Evolutionary conservation across 495 filamentous ascomycete species (phyloP), one percentile per base, ranked within the genome.

Genomic region (Xylaria flabelliformis): DNA sequence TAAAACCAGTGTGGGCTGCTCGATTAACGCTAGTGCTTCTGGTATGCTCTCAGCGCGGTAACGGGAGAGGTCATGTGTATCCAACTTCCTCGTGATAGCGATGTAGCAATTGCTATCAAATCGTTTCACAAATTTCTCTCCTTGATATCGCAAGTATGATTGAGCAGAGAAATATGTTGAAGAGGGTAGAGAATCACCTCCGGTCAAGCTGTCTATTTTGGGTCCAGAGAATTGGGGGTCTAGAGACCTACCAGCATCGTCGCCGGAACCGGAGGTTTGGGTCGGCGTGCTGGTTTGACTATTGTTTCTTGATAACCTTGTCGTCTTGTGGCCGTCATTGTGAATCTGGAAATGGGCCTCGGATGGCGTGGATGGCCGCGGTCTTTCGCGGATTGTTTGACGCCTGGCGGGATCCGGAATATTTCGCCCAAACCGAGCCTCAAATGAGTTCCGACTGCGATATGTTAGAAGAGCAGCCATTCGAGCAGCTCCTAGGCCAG

Each of bases 71-170:
- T 99, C 96, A 79, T 99, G 96, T 3, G 96, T 99, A 77, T 99
- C 96, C n/a, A 99, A 90, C 81, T 99, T 99, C 71, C 96, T 93
- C 7, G 96, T 98, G 80, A 98, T 97, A 72, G 96, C 94, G 70
- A 99, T 98, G 83, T 99, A 99, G 84, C 96, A 98, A 79, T 99
- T 99, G 73, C 93, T 92, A 81, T 99, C 96, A 78, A 98, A 99
- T 8, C 96, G 91, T 77, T 93, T 94, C 73, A 98, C 95, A 78
- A 99, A 99, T 81, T 99, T 99, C 67, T 91, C 88, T 53, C 93
- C 95, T 82, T 99, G 96, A 81, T 99, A 99, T n/a, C 96, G 92
- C 8, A 99, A 91, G 79, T 99, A 99, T 0, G 93, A 97, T 78
- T 99, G 96, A 0, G 95, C 96, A 19, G 95, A 98, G 82, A 98